Evolutionary conservation across 768 basidiomycete species (phyloP).

Genomic region (Suillus subalutaceus): DNA sequence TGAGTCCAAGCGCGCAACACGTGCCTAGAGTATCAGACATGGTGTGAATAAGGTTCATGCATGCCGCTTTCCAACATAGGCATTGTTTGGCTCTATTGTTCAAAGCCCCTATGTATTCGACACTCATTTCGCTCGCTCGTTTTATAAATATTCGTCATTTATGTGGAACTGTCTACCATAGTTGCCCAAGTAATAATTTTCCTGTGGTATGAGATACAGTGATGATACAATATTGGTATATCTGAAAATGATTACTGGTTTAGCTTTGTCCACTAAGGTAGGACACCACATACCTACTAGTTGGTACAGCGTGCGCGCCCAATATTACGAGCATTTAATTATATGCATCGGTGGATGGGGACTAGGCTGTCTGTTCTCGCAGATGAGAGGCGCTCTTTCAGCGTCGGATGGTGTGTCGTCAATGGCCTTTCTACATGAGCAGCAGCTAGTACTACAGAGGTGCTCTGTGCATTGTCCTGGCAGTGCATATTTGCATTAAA

Average conservation of each 20-base stretch:
- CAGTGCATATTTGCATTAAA: background rate
- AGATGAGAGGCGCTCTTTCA: slow-evolving; percentile 26
- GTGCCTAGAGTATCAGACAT: slow-evolving; percentile 27
- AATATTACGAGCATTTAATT: background rate
- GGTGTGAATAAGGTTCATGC: background rate
- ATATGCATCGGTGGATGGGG: slow-evolving; percentile 29
- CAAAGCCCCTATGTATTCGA: too few species aligned
- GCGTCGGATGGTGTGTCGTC: background rate
- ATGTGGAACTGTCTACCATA: background rate
- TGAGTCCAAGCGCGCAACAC: slow-evolving; percentile 21
- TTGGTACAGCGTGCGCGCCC: background rate
- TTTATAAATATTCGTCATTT: background rate
- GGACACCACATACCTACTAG: background rate
- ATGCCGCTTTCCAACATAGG: too few species aligned
- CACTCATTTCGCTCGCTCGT: too few species aligned
- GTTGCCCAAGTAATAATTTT: background rate
- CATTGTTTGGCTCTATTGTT: too few species aligned
- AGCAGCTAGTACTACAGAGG: slow-evolving; percentile 22
- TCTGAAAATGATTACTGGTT: background rate
- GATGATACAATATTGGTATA: background rate
- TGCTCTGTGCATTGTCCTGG: slow-evolving; percentile 31
- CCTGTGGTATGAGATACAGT: background rate
- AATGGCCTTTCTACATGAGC: slow-evolving; percentile 12
- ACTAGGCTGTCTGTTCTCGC: slow-evolving; percentile 22
- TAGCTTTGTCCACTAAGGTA: background rate